phyloP scores from a whole-genome alignment of 1,139 yeast genomes.

The Pichia sp. region DNA sequence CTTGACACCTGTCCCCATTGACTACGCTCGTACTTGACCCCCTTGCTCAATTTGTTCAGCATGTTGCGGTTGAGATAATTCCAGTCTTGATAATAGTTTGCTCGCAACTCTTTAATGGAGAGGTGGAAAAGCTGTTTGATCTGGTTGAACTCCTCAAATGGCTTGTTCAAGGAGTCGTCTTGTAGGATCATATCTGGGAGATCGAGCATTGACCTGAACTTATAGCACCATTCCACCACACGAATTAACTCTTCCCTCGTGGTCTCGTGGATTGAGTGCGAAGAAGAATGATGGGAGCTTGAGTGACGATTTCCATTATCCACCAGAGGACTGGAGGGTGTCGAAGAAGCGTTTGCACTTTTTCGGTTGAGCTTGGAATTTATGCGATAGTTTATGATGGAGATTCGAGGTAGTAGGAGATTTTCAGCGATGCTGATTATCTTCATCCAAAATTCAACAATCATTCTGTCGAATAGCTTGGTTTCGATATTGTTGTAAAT shows the following conservation, averaged over 20 bases:
- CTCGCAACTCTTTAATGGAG: conserved; percentile 15
- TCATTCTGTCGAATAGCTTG: conserved; percentile 27
- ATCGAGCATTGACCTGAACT: conserved; percentile 28
- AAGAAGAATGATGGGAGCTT: conserved; percentile 1
- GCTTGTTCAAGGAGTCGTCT: conserved; percentile 19
- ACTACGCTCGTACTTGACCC: conserved; percentile 9
- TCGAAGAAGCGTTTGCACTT: neutral
- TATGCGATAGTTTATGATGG: conserved; percentile 24
- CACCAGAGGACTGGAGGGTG: neutral
- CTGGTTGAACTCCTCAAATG: conserved; percentile 23
- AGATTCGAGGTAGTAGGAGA: conserved; percentile 28
- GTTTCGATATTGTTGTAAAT: conserved; percentile 30
- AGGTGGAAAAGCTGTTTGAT: conserved; percentile 21
- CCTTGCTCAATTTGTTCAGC: conserved; percentile 18
- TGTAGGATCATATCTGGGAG: conserved; percentile 24
- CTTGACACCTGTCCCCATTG: conserved; percentile 15
- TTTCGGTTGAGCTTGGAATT: conserved; percentile 25
- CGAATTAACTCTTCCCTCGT: conserved; percentile 26
- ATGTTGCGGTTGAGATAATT: conserved; percentile 20
- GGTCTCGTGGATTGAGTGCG: conserved; percentile 17
- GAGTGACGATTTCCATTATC: neutral
- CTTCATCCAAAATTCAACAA: conserved; percentile 27
- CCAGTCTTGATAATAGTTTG: conserved; percentile 25
- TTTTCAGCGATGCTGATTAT: conserved; percentile 28
- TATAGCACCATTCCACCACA: conserved; percentile 30